Base-by-base conservation (phyloP, 352 stramenopile species). In the Aphanomyces euteiches region DNA sequence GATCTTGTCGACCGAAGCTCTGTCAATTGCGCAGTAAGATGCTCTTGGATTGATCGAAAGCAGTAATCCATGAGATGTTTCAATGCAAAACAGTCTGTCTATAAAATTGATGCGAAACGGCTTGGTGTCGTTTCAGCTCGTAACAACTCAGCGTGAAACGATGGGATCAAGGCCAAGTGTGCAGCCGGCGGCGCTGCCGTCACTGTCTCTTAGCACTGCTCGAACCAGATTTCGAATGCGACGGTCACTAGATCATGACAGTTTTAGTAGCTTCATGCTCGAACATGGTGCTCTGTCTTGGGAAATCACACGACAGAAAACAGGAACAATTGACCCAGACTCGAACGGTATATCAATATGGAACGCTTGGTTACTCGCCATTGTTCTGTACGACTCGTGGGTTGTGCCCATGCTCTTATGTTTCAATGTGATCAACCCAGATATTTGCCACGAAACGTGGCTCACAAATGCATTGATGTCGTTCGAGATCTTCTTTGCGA, bases 401-500 rank as follows among this genome's bases (percentile, higher is more conserved):
- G 64, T 70, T 12, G 43, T 70, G 40, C 64, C 64, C 4, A 7
- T 70, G 1, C 39, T 70, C 4, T 37, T 70, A 15, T 70, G 64
- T 19, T 70, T 70, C 28, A 34, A 70, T 28, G 17, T 34, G 36
- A 70, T 45, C 12, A 41, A 61, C 37, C 54, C 54, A 37, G 54
- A 61, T 39, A 54, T 64, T n/a, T 70, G 64, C 54, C 6, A 61
- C n/a, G 40, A 61, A n/a, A 28, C 64, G 7, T 53, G 19, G 37
- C 54, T 70, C 17, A 56, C 40, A n/a, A 8, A 76, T 7, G 73
- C 66, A 7, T 45, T 88, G 10, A 89, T 90, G 72, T 57, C 73
- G 10, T 89, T 80, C 60, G 82, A 91, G 66, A 8, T 84, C 8
- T 58, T 88, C 37, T 91, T 91, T 59, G 79, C 69, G 53, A 65